Evolutionary conservation across 768 basidiomycete genomes (phyloP), one percentile per base, ranked within the genome.

Genomic region (Filobasidium floriforme): DNA sequence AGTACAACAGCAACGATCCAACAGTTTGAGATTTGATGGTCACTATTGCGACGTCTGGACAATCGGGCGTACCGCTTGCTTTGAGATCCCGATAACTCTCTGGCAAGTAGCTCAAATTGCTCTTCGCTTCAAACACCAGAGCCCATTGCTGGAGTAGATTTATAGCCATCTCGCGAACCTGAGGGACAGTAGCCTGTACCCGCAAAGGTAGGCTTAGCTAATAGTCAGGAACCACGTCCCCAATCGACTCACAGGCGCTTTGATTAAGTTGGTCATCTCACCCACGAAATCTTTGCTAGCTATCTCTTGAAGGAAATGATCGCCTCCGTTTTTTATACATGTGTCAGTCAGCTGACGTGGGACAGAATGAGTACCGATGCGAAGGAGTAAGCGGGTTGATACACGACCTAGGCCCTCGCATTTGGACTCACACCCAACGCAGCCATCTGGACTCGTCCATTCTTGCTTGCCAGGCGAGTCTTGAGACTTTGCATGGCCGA

Each of bases 271-370:
- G 51, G 89, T 88, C 61, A 94, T 83, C 74, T 93, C 93, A 78
- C 94, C 92, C 79, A 94, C 87, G 75, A 93, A 94, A 75, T 97
- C 92, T 63, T 90, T 83, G 6, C 90, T 90, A 6, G 89, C 86
- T 55, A 94, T 79, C 76, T 96, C 92, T 1, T 78, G 78, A 60
- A 98, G 80, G 74, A 99, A 98, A 52, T 87, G 85, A 70, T 97
- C 92, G 0, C 96, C 96, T 11, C 91, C 92, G 73, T 99, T 99
- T 86, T 99, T 99, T 77, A 98, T 84, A 73, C 90, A 92, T 10
- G 87, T 83, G 78, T 98, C 96, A 57, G 89, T 86, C 59, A 97
- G 82, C 89, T 94, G 75, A 3, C 14, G 14, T 0, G 43, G 11
- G 66, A n/a, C n/a, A n/a, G 41, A 62, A 59, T 62, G 55, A 63